A percentile compares a stretch with the other conserved stretches of the same genome.
These are phyloP conservation scores for Penstemon eatonii DNA, from an alignment of 257 asterid species.

Conservation along the genomic window DNA sequence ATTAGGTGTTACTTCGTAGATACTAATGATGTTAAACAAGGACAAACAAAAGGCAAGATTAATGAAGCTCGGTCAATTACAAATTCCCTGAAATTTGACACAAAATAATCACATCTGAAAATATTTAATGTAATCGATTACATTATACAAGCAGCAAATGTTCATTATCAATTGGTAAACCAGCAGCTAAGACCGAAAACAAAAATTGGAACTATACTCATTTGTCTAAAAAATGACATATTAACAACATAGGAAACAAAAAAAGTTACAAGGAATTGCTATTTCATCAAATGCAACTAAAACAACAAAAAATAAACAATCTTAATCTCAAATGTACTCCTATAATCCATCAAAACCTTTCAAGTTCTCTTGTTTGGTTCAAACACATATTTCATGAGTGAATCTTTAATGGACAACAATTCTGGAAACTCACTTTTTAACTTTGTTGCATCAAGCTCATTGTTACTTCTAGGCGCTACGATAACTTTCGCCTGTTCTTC, in stretches of 20 bases:
- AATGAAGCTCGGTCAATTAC: too few relatives aligned
- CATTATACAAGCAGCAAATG: not conserved
- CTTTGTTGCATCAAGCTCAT: slow-evolving; percentile 33
- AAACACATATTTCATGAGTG: slow-evolving; percentile 33
- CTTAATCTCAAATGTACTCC: not conserved
- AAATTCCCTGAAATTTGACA: too few relatives aligned
- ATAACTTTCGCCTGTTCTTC: slow-evolving; percentile 39
- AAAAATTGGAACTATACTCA: not conserved
- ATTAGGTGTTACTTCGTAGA: too few relatives aligned
- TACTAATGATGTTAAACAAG: too few relatives aligned
- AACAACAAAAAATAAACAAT: not conserved
- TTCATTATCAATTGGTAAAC: not conserved
- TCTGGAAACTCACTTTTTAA: slow-evolving; percentile 36
- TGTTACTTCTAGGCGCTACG: slow-evolving; percentile 31
- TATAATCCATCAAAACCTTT: not conserved
- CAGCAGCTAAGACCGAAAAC: not conserved
- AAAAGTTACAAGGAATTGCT: not conserved
- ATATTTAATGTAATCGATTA: not conserved
- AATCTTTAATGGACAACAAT: slow-evolving; percentile 27
- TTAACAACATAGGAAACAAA: not conserved
- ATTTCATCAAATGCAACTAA: not conserved
- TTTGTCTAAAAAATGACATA: not conserved
- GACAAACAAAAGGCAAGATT: too few relatives aligned
- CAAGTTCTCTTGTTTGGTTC: slow-evolving; percentile 30
- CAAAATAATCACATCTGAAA: too few relatives aligned